Percentiles rank a stretch among this genome's conserved stretches.
Conservation (phyloP, 2,329 filamentous ascomycete species). For the Cryphonectria carpinicola region DNA sequence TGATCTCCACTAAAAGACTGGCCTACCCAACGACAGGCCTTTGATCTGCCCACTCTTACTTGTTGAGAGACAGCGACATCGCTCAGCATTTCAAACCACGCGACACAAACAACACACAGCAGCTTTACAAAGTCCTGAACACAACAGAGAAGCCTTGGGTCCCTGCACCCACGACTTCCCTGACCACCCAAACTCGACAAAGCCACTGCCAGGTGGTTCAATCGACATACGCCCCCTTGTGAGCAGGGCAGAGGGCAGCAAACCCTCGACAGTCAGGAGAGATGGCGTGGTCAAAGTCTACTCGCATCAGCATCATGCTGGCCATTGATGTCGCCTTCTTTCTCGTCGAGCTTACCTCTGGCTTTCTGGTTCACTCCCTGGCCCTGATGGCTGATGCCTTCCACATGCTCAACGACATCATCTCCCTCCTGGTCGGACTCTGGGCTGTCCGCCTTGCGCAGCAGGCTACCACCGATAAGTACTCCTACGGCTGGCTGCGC, state of each 20-base stretch:
- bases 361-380: constrained; percentile 86
- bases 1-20: background rate
- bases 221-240: constrained; percentile 11
- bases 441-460: constrained; percentile 94
- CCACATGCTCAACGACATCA: constrained; percentile 99
- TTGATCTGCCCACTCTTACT: background rate
- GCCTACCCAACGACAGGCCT: background rate
- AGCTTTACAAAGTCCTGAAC: background rate
- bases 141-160: background rate
- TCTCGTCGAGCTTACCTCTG: constrained; percentile 81
- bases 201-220: background rate
- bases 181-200: too few species aligned
- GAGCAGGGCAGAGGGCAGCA: constrained; percentile 13
- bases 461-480: constrained; percentile 83
- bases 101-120: background rate
- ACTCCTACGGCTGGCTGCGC: constrained; percentile 97
- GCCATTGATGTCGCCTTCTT: constrained; percentile 90
- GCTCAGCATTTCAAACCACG: background rate
- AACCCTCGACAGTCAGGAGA: constrained; percentile 32
- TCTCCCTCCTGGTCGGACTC: constrained; percentile 87
- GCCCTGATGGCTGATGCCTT: constrained; percentile 96
- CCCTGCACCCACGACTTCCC: background rate
- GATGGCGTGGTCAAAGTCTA: constrained; percentile 92
- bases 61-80: background rate
- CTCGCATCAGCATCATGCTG: constrained; percentile 90